Evolutionary conservation across 176 grass and related monocot genomes (phyloP), one percentile per base, ranked within the genome.

Genomic region (Carex littledalei): DNA sequence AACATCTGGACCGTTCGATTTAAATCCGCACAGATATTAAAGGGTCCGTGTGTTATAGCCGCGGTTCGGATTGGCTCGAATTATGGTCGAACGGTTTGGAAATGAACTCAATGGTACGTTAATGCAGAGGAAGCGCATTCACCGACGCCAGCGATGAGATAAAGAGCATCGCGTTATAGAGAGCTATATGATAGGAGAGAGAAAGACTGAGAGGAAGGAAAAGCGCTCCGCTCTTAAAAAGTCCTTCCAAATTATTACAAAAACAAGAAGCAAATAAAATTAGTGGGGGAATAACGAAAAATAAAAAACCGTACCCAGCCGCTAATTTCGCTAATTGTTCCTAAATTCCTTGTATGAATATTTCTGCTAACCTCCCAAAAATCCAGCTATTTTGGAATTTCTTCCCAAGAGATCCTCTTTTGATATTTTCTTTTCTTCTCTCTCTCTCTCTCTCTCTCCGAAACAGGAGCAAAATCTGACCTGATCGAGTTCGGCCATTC

Each of bases 321-420:
- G 78, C 17, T 58, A 81, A 81, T 81, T 45, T 81, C 55, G 78
- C 26, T 29, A 39, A 31, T n/a, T 62, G 57, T 45, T 52, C 62
- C 63, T 83, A 11, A 69, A 83, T 83, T 83, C 78, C 81, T 54
- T 81, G 80, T 82, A 66, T 61, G 54, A 81, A 82, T 82, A 37
- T 82, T 82, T 82, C 61, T 55, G 31, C 24, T 45, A 81, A 82
- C 41, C 57, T 65, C 81, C 20, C 81, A 67, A 83, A 83, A 83
- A 67, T 53, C 18, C 81, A 83, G 43, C 81, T 69, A 67, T 55
- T 65, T 68, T 54, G 17, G 13, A 29, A 49, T 52, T 67, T 49
- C 41, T 83, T 18, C 18, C 26, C 53, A 62, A 55, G 55, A 37
- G 78, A 55, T 2, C 9, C 47, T 50, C 47, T 50, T 50, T 2